Conservation (phyloP, 1,284 basidiomycete genomes). For the Puccinia horiana region DNA sequence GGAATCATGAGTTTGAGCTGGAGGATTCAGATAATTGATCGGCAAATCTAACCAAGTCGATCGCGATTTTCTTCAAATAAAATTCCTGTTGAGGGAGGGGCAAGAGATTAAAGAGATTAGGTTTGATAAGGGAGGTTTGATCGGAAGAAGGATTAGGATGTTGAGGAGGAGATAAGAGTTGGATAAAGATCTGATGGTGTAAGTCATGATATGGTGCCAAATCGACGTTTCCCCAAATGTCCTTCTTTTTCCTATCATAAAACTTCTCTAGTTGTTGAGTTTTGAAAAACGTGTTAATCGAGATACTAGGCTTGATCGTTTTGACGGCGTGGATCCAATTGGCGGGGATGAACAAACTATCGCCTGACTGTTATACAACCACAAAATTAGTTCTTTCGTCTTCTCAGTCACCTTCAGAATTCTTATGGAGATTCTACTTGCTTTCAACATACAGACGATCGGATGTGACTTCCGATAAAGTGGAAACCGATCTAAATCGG, state of each 20-base stretch:
- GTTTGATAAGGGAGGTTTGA: neutral
- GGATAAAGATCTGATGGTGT: neutral
- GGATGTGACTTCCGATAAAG: conserved; percentile 48
- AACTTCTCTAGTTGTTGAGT: conserved; percentile 1
- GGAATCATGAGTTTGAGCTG: too few relatives aligned
- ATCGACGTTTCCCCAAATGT: conserved; percentile 48
- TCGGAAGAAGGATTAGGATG: neutral
- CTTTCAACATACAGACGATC: conserved; percentile 27
- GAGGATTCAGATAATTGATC: conserved; percentile 28
- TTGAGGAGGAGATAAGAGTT: neutral
- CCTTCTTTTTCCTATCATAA: conserved; percentile 14
- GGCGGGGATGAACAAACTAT: conserved; percentile 42
- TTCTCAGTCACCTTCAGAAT: neutral
- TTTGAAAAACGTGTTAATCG: conserved; percentile 47
- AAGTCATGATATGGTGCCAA: neutral
- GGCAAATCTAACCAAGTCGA: conserved; percentile 41
- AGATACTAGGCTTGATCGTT: conserved; percentile 41
- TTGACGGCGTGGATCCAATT: conserved; percentile 47
- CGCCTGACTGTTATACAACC: conserved; percentile 25
- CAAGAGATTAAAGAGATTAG: conserved; percentile 15
- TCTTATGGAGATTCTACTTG: neutral
- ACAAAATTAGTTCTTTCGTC: neutral
- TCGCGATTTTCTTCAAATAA: conserved; percentile 47
- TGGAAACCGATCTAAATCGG: conserved; percentile 44
- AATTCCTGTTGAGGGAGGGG: conserved; percentile 35